Evolutionary conservation across 352 stramenopile genomes (phyloP), one percentile per base, ranked within the genome.

Genomic region (Peronospora farinosa): DNA sequence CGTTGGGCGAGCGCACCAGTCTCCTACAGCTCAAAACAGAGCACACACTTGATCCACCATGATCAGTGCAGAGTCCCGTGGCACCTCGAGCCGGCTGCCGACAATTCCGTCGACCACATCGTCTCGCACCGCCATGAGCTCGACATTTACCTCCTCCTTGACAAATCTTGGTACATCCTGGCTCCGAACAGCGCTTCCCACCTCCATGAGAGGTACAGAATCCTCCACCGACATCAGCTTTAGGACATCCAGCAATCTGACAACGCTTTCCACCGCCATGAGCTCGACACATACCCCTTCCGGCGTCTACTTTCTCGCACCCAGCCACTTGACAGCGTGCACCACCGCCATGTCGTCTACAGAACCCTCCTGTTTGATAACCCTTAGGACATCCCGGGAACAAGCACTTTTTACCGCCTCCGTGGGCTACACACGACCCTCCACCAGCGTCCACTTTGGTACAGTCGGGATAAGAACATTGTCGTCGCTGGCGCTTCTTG

Each of bases 181-280:
- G 54, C 41, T 84, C 72, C 0, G 59, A 63, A 54, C 84, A 95
- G 11, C 81, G 76, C 51, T 65, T 80, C 7, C 84, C 84, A 16
- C 84, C 84, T 23, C 84, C 84, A 42, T 93, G 84, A 4, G 71
- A 57, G 3, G 84, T 93, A 55, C 84, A 95, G 31, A 85, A 86
- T 0, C 84, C 84, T 21, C 84, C 82, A 21, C 82, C 84, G 25
- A 95, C 80, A 45, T 92, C 81, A 2, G 81, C 78, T 54, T 90
- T 90, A 7, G 67, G 47, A 57, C 81, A 92, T 0, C 40, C 60
- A 13, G 45, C 32, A 17, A 64, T 46, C 47, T 86, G 73, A 17
- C 81, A 92, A 11, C 81, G 78, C 40, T 80, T 86, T 7, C 81
- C 81, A 11, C 81, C 81, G 25, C 81, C 81, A 40, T 92, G 81